Percentiles rank a stretch among this genome's conserved stretches.
These are phyloP conservation scores for Blastosporella zonata DNA, from an alignment of 1,284 basidiomycete genomes.

Conservation along the genomic window DNA sequence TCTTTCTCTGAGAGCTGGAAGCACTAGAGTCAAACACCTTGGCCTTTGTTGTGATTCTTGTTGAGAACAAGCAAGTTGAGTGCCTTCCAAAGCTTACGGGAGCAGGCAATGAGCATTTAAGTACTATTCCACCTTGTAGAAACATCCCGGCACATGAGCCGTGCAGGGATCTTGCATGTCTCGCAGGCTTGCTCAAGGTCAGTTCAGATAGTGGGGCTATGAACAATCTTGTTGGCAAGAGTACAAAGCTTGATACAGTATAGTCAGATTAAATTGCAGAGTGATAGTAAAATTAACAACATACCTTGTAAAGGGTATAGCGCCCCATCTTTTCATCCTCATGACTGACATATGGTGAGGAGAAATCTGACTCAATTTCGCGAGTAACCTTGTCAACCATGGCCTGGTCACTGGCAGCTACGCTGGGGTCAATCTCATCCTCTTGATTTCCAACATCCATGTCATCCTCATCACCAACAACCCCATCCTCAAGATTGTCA, in stretches of 20 bases:
- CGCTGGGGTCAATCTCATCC: too few relatives aligned
- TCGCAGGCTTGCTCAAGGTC: background rate
- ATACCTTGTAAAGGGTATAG: too few relatives aligned
- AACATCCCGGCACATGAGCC: constrained; percentile 11
- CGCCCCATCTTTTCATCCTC: too few relatives aligned
- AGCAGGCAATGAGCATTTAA: constrained; percentile 9
- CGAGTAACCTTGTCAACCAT: too few relatives aligned
- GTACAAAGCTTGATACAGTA: constrained; percentile 3
- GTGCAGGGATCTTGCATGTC: background rate
- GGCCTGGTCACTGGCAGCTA: too few relatives aligned
- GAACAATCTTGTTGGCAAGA: background rate
- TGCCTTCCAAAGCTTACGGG: constrained; percentile 5
- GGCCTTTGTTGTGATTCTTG: constrained; percentile 12
- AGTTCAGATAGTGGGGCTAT: constrained; percentile 7
- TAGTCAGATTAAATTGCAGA: too few relatives aligned
- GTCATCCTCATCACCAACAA: too few relatives aligned
- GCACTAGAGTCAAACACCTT: constrained; percentile 8
- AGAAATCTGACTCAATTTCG: too few relatives aligned
- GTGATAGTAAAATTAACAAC: too few relatives aligned
- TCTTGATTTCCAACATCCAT: too few relatives aligned
- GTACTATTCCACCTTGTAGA: constrained; percentile 20
- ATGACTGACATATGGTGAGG: too few relatives aligned
- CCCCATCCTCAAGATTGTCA: too few relatives aligned
- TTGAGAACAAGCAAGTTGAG: constrained; percentile 9
- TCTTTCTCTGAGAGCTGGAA: constrained; percentile 10